Base-by-base conservation (phyloP, 306 rosid genomes). In the Vigna nakashimae region DNA sequence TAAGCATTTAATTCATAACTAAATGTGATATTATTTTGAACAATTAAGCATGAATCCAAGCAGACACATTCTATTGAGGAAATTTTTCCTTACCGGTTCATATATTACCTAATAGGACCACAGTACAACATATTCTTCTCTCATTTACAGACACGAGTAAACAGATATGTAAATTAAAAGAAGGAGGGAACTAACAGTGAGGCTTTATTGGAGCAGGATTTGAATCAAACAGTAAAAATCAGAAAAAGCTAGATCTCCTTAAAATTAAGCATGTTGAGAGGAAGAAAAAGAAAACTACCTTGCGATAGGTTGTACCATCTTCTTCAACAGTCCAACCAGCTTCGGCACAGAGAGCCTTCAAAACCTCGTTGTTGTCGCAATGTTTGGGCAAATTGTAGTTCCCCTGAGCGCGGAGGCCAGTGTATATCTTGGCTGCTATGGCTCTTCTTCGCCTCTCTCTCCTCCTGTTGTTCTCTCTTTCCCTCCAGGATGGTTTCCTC, bases 311-410 rank as follows among this genome's bases (percentile, higher is more conserved):
- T 49, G 97, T 90, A 40, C 98, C 98, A 71, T 94, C 98, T 18
- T 91, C 97, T 79, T 94, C 97, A 15, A 94, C 97, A 7, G 92
- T 88, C 98, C 98, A 94, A 56, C 98, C 98, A 51, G 98, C 98
- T 80, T 92, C 92, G 2, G 38, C 71, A 60, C 98, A 94, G 30
- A 94, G 97, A 78, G 97, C 97, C 67, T 94, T 94, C 69, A 94
- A 59, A 8, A 94, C 97, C 80, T 92, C 97, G 81, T 94, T 94
- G 75, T 94, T 94, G 40, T 94, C 98, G 66, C 98, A 90, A 77
- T 94, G 98, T 69, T 94, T 94, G 38, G 96, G 96, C 79, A 94
- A 80, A 77, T 92, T 92, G 87, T 77, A 94, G 90, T 86, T 90
- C 0, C 98, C 98, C 77, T 90, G 97, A 74, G 97, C 90, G 79